Evolutionary conservation across 2,329 filamentous ascomycete genomes (phyloP).

Genomic region (Fusarium sp.): DNA sequence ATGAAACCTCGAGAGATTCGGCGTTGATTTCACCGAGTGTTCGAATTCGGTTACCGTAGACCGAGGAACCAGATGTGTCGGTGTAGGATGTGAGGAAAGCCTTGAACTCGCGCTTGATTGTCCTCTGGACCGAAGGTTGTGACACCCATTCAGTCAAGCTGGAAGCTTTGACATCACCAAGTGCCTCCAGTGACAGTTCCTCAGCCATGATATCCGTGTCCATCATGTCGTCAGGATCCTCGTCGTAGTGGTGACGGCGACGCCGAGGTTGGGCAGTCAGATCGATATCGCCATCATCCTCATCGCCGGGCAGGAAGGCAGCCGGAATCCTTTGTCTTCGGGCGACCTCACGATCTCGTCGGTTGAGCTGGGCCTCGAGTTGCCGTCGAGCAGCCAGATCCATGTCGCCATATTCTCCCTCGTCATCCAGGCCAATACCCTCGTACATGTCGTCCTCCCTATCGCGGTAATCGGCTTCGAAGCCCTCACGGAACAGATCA

Average conservation of each 20-base stretch:
- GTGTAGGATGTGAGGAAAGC: constrained; percentile 96
- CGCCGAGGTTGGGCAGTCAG: constrained; percentile 85
- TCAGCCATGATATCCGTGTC: constrained; percentile 94
- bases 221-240: constrained; percentile 92
- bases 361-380: constrained; percentile 75
- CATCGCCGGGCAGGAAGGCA: constrained; percentile 80
- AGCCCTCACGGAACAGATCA: constrained; percentile 77
- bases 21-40: constrained; percentile 98
- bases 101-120: constrained; percentile 96
- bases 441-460: constrained; percentile 75
- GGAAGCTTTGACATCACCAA: constrained; percentile 91
- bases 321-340: constrained; percentile 71
- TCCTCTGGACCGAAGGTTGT: constrained; percentile 85
- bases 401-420: constrained; percentile 75
- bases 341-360: constrained; percentile 74
- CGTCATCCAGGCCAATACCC: constrained; percentile 76
- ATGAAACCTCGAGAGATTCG: constrained; percentile 95
- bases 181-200: constrained; percentile 87
- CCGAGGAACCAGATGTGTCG: constrained; percentile 85
- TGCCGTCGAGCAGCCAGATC: constrained; percentile 70
- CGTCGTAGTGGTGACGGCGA: constrained; percentile 89
- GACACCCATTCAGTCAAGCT: constrained; percentile 96
- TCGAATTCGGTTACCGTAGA: constrained; percentile 92
- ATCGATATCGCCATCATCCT: constrained; percentile 84
- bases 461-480: constrained; percentile 73